Evolutionary conservation across 257 asterid species (phyloP).

Genomic region (Rubia yunnanensis): DNA sequence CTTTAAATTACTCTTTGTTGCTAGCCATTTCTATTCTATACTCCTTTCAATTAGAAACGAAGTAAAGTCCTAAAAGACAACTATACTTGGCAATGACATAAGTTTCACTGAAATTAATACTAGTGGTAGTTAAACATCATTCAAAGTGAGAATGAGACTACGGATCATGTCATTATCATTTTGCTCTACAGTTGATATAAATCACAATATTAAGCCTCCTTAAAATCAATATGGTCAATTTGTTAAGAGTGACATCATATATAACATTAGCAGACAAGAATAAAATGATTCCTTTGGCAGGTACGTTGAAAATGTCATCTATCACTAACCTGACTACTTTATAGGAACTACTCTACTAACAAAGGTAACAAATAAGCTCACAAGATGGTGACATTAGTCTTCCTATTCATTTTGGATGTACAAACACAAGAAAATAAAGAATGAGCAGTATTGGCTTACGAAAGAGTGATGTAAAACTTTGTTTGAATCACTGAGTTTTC

Average conservation of each 20-base stretch:
- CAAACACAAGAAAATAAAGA: background rate
- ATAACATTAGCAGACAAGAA: background rate
- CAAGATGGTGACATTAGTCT: background rate
- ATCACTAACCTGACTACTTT: background rate
- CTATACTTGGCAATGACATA: background rate
- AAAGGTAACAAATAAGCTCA: background rate
- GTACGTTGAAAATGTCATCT: background rate
- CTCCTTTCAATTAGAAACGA: background rate
- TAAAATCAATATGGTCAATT: background rate
- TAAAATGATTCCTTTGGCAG: slow-evolving; percentile 1
- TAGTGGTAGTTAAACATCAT: background rate
- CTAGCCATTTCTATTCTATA: background rate
- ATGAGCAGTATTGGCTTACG: slow-evolving; percentile 31
- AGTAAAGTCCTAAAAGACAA: background rate
- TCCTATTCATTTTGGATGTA: background rate
- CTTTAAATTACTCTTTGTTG: too few relatives aligned
- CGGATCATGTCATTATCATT: background rate
- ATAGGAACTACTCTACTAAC: background rate
- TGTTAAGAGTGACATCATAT: background rate
- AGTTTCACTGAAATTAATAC: too few relatives aligned
- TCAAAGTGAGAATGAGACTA: background rate
- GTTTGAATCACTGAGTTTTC: slow-evolving; percentile 72
- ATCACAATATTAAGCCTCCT: background rate
- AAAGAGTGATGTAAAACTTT: slow-evolving; percentile 57
- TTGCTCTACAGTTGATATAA: background rate